Evolutionary conservation across 2,329 filamentous ascomycete genomes (phyloP), one percentile per base, ranked within the genome.

Genomic region (Drechslerella coelobrocha): DNA sequence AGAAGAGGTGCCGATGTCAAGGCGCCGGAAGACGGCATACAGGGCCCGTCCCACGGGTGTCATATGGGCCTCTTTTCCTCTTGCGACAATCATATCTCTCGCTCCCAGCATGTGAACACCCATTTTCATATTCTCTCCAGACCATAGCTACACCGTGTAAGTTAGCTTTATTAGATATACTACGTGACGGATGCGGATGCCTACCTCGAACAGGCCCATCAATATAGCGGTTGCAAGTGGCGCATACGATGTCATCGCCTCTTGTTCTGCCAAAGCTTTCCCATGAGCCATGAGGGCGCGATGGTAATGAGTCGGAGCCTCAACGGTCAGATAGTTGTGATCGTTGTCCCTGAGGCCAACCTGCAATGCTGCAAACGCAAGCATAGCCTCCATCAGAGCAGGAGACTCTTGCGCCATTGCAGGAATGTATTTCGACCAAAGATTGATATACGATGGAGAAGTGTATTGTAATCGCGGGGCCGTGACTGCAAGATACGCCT

Each of bases 101-200:
- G 73, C 73, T 50, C 74, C 74, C n/a, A 75, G 37, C 74, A 75
- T 75, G 45, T 75, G 74, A 17, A 75, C 73, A 34, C 74, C 74
- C 73, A 75, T 75, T 50, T 75, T 75, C 50, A 75, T 73, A 27
- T 75, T 74, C 61, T 75, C 74, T n/a, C 74, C 74, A 37, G 73
- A 73, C 74, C 74, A 75, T 51, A 75, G 55, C 72, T 74, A 60
- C 23, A n/a, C 14, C 17, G n/a, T 4, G 21, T 45, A 39, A 23
- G 37, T 54, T 12, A 31, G 52, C 66, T 45, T 31, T 23, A 53
- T 23, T 23, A 29, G 41, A 19, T 45, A 14, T 41, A 9, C 9
- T 45, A 23, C 19, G 4, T 19, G 2, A 45, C 2, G 14, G 45
- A 21, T 8, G 43, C 10, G 8, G 5, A 14, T n/a, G 31, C 34